Evolutionary conservation across 1,284 basidiomycete species (phyloP).

Genomic region (Inonotus hispidus): DNA sequence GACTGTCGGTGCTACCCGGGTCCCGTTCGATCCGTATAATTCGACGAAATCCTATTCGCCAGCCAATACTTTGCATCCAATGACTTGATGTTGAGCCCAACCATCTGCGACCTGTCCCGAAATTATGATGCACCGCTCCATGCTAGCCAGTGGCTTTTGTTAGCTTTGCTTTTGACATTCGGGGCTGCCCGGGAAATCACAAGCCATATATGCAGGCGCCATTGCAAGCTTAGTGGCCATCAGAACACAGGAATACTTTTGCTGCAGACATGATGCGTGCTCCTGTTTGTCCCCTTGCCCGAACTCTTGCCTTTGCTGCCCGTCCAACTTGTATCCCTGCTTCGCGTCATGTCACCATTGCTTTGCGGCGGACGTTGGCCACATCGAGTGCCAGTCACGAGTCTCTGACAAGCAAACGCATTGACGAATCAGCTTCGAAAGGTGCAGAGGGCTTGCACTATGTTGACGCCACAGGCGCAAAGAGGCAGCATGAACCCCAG

Average conservation of each 20-base stretch:
- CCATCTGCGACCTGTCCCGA: not conserved
- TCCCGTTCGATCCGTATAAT: not conserved
- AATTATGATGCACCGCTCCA: not conserved
- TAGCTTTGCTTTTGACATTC: not conserved
- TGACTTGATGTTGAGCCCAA: not conserved
- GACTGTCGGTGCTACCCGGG: not conserved
- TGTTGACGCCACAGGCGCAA: constrained; percentile 10
- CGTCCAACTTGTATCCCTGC: not conserved
- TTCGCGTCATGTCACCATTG: not conserved
- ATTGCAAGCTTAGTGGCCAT: not conserved
- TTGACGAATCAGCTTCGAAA: constrained; percentile 11
- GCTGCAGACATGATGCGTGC: constrained; percentile 3
- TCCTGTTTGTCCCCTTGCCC: not conserved
- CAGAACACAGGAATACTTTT: not conserved
- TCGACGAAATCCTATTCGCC: not conserved
- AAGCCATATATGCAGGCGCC: constrained; percentile 1
- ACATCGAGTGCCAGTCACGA: not conserved
- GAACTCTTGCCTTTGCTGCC: constrained; percentile 7
- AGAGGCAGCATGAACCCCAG: not conserved
- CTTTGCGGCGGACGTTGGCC: not conserved
- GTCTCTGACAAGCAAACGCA: constrained; percentile 3
- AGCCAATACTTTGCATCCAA: not conserved
- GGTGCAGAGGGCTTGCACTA: constrained; percentile 17
- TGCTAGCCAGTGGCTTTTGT: not conserved
- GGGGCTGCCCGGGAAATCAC: not conserved